Conservation (phyloP, 1,284 basidiomycete genomes). For the Cutaneotrichosporon mucoides region DNA sequence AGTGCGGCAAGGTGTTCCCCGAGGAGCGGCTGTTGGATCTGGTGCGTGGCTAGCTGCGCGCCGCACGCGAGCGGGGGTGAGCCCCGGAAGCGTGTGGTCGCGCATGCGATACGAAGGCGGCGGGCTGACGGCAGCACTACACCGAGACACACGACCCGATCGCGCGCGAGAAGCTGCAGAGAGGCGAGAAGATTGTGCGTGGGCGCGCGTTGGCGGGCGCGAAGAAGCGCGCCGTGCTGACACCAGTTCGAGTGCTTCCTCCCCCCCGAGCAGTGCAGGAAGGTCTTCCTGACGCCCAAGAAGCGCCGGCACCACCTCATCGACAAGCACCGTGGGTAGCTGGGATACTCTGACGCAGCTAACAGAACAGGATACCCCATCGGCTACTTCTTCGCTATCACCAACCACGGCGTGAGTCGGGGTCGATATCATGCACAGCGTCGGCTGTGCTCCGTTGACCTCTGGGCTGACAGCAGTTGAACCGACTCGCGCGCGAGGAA, state of each 20-base stretch:
- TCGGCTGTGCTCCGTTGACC: too few relatives aligned
- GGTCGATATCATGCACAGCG: too few relatives aligned
- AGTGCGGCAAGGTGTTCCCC: slow-evolving; percentile 79
- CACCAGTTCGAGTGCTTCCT: slow-evolving; percentile 76
- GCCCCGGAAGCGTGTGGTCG: too few relatives aligned
- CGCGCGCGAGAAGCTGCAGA: slow-evolving; percentile 64
- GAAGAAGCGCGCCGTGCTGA: slow-evolving; percentile 4
- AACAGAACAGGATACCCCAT: slow-evolving; percentile 60
- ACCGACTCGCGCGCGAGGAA: slow-evolving; percentile 35
- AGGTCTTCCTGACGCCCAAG: slow-evolving; percentile 70
- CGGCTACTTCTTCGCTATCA: slow-evolving; percentile 81
- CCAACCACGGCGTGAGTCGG: slow-evolving; percentile 68
- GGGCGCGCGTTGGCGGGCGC: not conserved
- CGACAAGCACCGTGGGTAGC: slow-evolving; percentile 58
- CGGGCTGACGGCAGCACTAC: slow-evolving; percentile 59
- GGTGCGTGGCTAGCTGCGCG: slow-evolving; percentile 54
- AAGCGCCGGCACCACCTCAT: slow-evolving; percentile 74
- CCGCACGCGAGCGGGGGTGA: slow-evolving; percentile 55
- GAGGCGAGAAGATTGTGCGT: slow-evolving; percentile 83
- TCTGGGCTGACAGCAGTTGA: slow-evolving; percentile 26
- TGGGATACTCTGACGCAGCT: not conserved
- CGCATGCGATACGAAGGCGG: too few relatives aligned
- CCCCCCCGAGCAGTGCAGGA: slow-evolving; percentile 55
- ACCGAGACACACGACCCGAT: slow-evolving; percentile 83
- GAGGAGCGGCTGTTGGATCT: slow-evolving; percentile 69